These are phyloP conservation scores for Solanum hybrid DNA, from an alignment of 305 asterid species.

Conservation along the genomic window DNA sequence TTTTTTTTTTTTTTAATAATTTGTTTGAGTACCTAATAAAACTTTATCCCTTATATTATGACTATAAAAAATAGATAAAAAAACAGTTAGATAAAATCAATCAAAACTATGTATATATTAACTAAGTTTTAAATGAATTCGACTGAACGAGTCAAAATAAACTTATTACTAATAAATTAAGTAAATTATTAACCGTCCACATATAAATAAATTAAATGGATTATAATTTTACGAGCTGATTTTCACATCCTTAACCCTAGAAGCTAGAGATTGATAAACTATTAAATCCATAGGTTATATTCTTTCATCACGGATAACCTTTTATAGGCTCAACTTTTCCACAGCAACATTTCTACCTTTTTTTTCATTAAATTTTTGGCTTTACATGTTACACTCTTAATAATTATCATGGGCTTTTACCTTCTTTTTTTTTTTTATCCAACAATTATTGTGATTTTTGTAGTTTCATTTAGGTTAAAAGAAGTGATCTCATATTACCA, in stretches of 20 bases:
- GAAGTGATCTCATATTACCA: background rate
- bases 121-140: too few relatives aligned
- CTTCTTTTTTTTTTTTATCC: background rate
- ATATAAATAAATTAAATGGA: too few relatives aligned
- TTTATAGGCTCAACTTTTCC: background rate
- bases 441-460: background rate
- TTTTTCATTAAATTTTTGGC: background rate
- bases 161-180: background rate
- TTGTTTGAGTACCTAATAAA: too few relatives aligned
- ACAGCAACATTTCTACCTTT: background rate
- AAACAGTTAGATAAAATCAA: background rate
- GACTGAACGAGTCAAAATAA: background rate
- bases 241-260: background rate
- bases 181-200: too few relatives aligned
- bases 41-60: background rate
- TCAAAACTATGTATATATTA: too few relatives aligned
- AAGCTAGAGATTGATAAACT: background rate
- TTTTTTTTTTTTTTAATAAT: too few relatives aligned
- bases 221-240: too few relatives aligned
- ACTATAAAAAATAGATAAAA: too few relatives aligned
- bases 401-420: background rate
- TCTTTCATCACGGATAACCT: background rate
- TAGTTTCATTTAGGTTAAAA: background rate
- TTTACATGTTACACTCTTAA: background rate
- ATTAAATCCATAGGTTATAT: background rate